A percentile compares a stretch with the other conserved stretches of the same genome.
Conservation (phyloP, 2,329 filamentous ascomycete genomes). For the Ceratocystis papillata region DNA sequence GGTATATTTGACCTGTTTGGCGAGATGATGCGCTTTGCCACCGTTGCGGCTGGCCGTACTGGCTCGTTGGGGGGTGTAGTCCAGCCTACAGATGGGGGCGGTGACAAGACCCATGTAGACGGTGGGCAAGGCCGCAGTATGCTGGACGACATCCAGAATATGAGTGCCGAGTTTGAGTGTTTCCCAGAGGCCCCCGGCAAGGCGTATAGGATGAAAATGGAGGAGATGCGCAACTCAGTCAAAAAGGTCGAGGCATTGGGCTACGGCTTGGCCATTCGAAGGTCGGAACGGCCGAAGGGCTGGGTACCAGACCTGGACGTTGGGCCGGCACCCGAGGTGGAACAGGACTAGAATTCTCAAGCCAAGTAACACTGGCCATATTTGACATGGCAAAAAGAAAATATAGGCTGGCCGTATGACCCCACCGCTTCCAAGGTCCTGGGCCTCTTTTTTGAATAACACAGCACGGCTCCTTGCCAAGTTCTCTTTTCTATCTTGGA, state of each 20-base stretch:
- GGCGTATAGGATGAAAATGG: constrained; percentile 65
- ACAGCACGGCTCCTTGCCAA: no score
- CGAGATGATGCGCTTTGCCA: constrained; percentile 94
- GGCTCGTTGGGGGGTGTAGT: constrained; percentile 40
- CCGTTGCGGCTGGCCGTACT: constrained; percentile 70
- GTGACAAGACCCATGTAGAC: neutral
- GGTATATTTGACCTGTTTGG: constrained; percentile 90
- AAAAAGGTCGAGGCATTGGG: constrained; percentile 86
- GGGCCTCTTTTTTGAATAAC: no score
- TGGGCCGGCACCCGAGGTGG: constrained; percentile 4
- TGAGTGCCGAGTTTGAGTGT: constrained; percentile 66
- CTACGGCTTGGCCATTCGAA: constrained; percentile 78
- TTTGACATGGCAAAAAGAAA: constrained; percentile 18
- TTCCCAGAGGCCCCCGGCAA: constrained; percentile 49
- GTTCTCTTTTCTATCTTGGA: no score
- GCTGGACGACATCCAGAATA: constrained; percentile 65
- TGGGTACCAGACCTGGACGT: constrained; percentile 69
- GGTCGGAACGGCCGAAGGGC: constrained; percentile 77
- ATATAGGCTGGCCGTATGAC: constrained; percentile 17
- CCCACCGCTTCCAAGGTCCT: no score
- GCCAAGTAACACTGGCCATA: neutral
- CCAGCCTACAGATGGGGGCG: constrained; percentile 22
- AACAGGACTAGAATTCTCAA: neutral
- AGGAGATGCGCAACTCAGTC: constrained; percentile 77
- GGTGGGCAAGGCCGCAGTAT: constrained; percentile 44